Base-by-base conservation (phyloP, 768 basidiomycete species). In the Leccinum subgranulosum region DNA sequence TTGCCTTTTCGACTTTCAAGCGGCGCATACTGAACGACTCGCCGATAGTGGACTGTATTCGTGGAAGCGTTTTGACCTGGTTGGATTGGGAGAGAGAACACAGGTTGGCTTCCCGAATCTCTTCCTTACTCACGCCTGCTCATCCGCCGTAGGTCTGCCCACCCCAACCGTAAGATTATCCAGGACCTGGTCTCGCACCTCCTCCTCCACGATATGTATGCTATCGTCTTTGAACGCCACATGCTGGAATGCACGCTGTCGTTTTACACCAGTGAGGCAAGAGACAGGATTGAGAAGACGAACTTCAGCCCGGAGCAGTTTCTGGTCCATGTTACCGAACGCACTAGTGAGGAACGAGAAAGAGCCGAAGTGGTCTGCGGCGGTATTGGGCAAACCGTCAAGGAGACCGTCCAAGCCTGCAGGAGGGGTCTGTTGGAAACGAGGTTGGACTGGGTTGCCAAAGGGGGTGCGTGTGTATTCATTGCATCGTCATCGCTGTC, bases 1-100 rank as follows among this genome's bases (percentile, higher is more conserved):
- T 89, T n/a, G 83, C 85, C 1, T 84, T 83, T 59, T 69, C 73
- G 4, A 68, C 81, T 10, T 87, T 89, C 70, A 72, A 73, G 36
- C 68, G 74, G 11, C 65, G 68, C 1, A 78, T 91, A 33, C 82
- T 91, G 43, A 75, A 75, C 12, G 78, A 82, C 60, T 69, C 72
- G 0, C 55, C 62, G 4, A 75, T 89, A 9, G 71, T 77, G 4
- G 63, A 74, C 0, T 75, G 70, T 17, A 69, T 90, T 21, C 77
- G 75, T 15, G 60, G 61, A 1, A 78, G 81, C 25, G 69, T 90
- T 2, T 58, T 69, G 27, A 66, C 74, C 14, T 87, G 88, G 84
- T 65, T 84, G 10, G 65, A 73, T 7, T 78, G 68, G 66, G 90
- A 90, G 66, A 78, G 88, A 54, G 69, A 74, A 10, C 67, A 75